These are phyloP conservation scores for Xylariomycetidae sp. DNA, from an alignment of 2,329 filamentous ascomycete genomes.

Conservation along the genomic window DNA sequence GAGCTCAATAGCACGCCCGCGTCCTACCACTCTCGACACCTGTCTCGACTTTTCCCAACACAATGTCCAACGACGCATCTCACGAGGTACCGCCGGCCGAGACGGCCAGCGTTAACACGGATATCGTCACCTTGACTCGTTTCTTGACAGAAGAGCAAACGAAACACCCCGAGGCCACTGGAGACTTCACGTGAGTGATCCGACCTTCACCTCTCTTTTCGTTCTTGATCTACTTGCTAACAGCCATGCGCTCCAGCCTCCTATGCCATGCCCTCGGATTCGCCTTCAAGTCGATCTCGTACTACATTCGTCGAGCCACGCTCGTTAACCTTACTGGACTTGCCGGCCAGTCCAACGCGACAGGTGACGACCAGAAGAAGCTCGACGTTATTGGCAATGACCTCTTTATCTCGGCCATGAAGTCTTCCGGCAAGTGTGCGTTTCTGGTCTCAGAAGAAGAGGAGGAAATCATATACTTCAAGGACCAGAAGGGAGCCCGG, in stretches of 20 bases:
- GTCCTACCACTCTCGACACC: no score
- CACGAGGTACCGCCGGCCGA: slow-evolving; percentile 32
- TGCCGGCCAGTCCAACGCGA: slow-evolving; percentile 89
- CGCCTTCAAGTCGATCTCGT: slow-evolving; percentile 98
- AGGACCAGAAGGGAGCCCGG: slow-evolving; percentile 65
- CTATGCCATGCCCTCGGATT: slow-evolving; percentile 97
- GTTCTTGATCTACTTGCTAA: slow-evolving; percentile 5
- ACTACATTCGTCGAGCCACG: slow-evolving; percentile 95
- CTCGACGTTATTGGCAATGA: slow-evolving; percentile 99
- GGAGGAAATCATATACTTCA: slow-evolving; percentile 85
- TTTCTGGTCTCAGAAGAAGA: slow-evolving; percentile 97
- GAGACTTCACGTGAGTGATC: slow-evolving; percentile 89
- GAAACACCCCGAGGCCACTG: slow-evolving; percentile 90
- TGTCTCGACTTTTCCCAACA: slow-evolving; percentile 5
- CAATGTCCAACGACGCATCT: slow-evolving; percentile 20
- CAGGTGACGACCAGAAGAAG: slow-evolving; percentile 98
- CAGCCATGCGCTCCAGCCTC: slow-evolving; percentile 50
- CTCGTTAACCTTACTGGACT: slow-evolving; percentile 94
- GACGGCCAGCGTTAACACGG: slow-evolving; percentile 82
- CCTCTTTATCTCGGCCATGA: slow-evolving; percentile 93
- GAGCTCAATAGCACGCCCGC: no score
- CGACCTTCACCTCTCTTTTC: slow-evolving; percentile 1
- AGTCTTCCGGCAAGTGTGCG: slow-evolving; percentile 81
- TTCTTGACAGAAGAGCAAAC: slow-evolving; percentile 94
- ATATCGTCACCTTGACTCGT: slow-evolving; percentile 91